Evolutionary conservation across 140 eudicot genomes (phyloP).

Genomic region (Bidens hawaiensis): DNA sequence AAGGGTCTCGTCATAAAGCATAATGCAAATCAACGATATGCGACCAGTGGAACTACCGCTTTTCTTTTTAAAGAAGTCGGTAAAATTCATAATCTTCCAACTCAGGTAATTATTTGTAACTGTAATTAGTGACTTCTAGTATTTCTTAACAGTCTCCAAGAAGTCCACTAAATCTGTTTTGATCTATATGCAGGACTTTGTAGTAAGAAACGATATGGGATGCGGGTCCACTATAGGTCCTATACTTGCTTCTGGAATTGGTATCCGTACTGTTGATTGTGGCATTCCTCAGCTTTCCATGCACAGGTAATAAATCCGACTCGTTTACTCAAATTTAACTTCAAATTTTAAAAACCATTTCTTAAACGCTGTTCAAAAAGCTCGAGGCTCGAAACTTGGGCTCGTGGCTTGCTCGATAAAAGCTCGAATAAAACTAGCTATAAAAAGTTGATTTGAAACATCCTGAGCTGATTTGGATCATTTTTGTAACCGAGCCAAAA

Average conservation of each 20-base stretch:
- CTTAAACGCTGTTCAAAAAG: too few species aligned
- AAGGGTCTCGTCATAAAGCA: conserved; percentile 93
- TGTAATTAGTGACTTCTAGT: neutral
- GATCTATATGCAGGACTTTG: conserved; percentile 66
- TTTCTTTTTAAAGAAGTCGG: conserved; percentile 93
- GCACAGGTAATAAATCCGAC: conserved; percentile 97
- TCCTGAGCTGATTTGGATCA: too few species aligned
- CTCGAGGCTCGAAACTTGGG: too few species aligned
- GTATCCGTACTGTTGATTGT: conserved; percentile 95
- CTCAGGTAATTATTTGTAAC: conserved; percentile 55
- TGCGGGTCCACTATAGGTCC: conserved; percentile 99
- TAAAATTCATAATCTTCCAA: conserved; percentile 72
- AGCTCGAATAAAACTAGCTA: too few species aligned
- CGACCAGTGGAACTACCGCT: conserved; percentile 92
- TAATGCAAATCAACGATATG: conserved; percentile 96
- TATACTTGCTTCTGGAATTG: conserved; percentile 94
- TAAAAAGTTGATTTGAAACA: too few species aligned
- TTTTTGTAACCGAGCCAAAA: too few species aligned
- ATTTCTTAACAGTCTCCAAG: neutral
- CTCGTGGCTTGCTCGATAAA: too few species aligned
- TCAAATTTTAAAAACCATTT: neutral
- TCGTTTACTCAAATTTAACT: neutral
- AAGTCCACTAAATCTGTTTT: conserved; percentile 7
- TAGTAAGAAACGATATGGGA: conserved; percentile 97
- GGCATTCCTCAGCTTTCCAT: conserved; percentile 96